These are phyloP conservation scores for Pseudogymnoascus sp. DNA, from an alignment of 2,329 filamentous ascomycete species.

Conservation along the genomic window DNA sequence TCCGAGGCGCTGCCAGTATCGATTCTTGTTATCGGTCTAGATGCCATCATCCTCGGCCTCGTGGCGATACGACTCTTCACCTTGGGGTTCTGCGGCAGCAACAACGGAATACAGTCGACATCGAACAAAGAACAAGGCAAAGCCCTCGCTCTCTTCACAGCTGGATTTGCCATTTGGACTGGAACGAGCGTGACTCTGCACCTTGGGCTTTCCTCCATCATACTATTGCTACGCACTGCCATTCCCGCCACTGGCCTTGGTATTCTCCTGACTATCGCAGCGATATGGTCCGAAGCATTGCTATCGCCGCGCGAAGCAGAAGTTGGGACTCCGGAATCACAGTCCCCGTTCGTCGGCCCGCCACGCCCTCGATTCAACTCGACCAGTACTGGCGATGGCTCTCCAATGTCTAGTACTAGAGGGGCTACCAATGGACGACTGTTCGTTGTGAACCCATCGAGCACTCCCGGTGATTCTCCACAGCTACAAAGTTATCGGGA, in stretches of 20 bases:
- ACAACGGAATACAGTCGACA: constrained; percentile 16
- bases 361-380: constrained; percentile 22
- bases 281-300: constrained; percentile 22
- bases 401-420: constrained; percentile 21
- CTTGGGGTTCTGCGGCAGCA: constrained; percentile 20
- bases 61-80: constrained; percentile 22
- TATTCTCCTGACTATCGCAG: constrained; percentile 25
- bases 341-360: constrained; percentile 27
- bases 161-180: constrained; percentile 27
- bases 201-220: constrained; percentile 24
- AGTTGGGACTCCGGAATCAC: constrained; percentile 24
- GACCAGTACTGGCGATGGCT: constrained; percentile 21
- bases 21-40: constrained; percentile 27
- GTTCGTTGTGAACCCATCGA: constrained; percentile 28
- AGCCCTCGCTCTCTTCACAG: constrained; percentile 22
- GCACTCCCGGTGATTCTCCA: constrained; percentile 22
- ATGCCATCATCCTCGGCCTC: constrained; percentile 26
- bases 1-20: constrained; percentile 25
- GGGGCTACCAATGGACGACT: constrained; percentile 23
- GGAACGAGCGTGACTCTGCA: constrained; percentile 28
- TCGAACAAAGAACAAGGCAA: constrained; percentile 21
- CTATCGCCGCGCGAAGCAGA: constrained; percentile 21
- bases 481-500: not conserved
- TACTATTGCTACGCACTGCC: constrained; percentile 26
- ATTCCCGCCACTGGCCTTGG: constrained; percentile 27